Conservation (phyloP, 2,329 filamentous ascomycete genomes). For the Cylindrodendrum hubeiense region DNA sequence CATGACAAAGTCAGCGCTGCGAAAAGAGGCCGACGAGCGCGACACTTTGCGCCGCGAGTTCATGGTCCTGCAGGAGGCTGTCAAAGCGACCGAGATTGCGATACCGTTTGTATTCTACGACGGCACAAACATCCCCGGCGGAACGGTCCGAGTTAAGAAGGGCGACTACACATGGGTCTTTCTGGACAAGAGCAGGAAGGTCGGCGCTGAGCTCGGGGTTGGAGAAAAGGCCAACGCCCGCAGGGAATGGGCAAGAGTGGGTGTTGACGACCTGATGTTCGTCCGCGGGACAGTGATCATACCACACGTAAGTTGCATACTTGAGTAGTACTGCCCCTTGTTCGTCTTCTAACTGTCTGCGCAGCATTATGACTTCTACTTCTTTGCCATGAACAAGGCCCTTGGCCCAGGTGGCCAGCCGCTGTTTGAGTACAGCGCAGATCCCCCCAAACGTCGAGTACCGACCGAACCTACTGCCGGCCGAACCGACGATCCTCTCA, state of each 20-base stretch:
- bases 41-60: constrained; percentile 88
- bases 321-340: constrained; percentile 11
- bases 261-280: constrained; percentile 95
- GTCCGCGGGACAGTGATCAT: constrained; percentile 92
- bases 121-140: constrained; percentile 88
- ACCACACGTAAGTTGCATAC: constrained; percentile 79
- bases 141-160: constrained; percentile 88
- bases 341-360: constrained; percentile 35
- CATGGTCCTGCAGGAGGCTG: constrained; percentile 82
- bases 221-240: constrained; percentile 74
- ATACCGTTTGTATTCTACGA: constrained; percentile 99
- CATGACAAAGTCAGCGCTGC: constrained; percentile 78
- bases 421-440: constrained; percentile 81
- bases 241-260: constrained; percentile 91
- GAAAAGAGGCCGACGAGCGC: constrained; percentile 82
- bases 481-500: constrained; percentile 33
- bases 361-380: constrained; percentile 97
- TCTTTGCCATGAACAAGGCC: constrained; percentile 92
- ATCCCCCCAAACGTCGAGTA: constrained; percentile 55
- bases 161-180: constrained; percentile 95
- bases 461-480: constrained; percentile 32
- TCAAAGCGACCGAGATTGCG: constrained; percentile 89
- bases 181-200: constrained; percentile 89
- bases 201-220: constrained; percentile 85
- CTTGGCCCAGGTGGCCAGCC: constrained; percentile 77